A percentile compares a stretch with the other conserved stretches of the same genome.
Conservation (phyloP, 1,284 basidiomycete genomes). For the Leucoagaricus sp. region DNA sequence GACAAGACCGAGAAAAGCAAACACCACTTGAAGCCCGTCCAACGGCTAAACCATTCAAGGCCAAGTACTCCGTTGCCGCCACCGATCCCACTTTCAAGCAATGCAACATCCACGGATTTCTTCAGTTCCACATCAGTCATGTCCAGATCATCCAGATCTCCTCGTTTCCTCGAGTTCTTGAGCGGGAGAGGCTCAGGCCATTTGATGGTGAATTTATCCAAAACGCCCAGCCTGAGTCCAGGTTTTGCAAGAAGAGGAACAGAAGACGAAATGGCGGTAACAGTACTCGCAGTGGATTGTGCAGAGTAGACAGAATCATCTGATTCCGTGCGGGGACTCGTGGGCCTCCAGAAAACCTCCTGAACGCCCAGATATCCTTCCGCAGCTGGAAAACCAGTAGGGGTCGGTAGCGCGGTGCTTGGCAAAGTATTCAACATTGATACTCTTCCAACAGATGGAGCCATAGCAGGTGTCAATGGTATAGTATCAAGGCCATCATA, state of each 20-base stretch:
- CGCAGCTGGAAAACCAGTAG: neutral
- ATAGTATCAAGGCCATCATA: neutral
- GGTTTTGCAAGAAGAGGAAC: neutral
- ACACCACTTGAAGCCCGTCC: slow-evolving; percentile 61
- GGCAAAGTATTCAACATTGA: neutral
- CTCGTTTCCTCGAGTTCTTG: slow-evolving; percentile 14
- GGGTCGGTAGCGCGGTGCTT: neutral
- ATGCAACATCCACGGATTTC: neutral
- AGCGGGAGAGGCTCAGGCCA: slow-evolving; percentile 49
- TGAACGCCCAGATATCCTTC: neutral
- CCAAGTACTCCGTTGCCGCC: slow-evolving; percentile 18
- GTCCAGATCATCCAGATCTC: neutral
- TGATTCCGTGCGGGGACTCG: neutral
- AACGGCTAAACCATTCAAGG: slow-evolving; percentile 40
- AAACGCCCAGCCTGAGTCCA: slow-evolving; percentile 13
- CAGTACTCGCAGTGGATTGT: neutral
- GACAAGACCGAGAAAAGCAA: slow-evolving; percentile 51
- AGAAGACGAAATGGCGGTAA: neutral
- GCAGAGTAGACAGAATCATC: neutral
- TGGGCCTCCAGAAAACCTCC: neutral
- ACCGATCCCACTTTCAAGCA: neutral
- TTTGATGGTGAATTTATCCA: slow-evolving; percentile 52
- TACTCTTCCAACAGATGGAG: neutral
- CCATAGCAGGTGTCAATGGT: neutral
- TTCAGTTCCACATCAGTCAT: neutral